Percentiles rank a stretch among this genome's conserved stretches.
Conservation (phyloP, 495 filamentous ascomycete genomes). For the Rusavskia elegans region DNA sequence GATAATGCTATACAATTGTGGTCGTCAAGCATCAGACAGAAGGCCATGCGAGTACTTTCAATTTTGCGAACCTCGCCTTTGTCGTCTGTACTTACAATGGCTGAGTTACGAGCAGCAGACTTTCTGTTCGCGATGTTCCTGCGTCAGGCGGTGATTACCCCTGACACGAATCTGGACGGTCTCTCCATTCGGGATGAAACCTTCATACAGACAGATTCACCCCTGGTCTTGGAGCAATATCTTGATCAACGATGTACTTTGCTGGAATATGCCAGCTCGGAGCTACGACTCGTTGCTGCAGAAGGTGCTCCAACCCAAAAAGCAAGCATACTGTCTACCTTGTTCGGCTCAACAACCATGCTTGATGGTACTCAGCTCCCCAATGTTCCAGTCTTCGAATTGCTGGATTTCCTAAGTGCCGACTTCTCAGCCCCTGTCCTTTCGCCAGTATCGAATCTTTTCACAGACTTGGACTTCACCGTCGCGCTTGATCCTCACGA, state of each 20-base stretch:
- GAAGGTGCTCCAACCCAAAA: constrained; percentile 58
- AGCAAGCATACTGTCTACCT: constrained; percentile 57
- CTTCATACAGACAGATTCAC: constrained; percentile 48
- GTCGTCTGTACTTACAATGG: constrained; percentile 55
- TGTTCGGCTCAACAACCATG: constrained; percentile 55
- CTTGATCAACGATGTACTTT: constrained; percentile 54
- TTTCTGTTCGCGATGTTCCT: constrained; percentile 57
- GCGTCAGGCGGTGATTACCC: constrained; percentile 44
- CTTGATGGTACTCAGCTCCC: constrained; percentile 43
- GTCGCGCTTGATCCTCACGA: constrained; percentile 37
- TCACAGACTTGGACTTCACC: constrained; percentile 45
- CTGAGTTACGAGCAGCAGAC: constrained; percentile 59
- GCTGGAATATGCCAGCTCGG: constrained; percentile 68
- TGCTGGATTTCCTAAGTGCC: constrained; percentile 78
- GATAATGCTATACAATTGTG: constrained; percentile 52
- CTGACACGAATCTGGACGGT: constrained; percentile 54
- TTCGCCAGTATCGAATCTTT: constrained; percentile 33
- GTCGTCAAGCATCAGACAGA: constrained; percentile 54
- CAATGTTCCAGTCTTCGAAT: constrained; percentile 69
- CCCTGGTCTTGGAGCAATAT: constrained; percentile 53
- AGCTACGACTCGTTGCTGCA: constrained; percentile 61
- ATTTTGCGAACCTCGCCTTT: constrained; percentile 72
- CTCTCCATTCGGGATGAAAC: constrained; percentile 33
- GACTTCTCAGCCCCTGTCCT: constrained; percentile 36
- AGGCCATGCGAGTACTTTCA: constrained; percentile 60